Percentiles rank a stretch among this genome's conserved stretches.
Evolutionary conservation across 139 green algal species (phyloP).

Genomic region (Dunaliella primolecta): DNA sequence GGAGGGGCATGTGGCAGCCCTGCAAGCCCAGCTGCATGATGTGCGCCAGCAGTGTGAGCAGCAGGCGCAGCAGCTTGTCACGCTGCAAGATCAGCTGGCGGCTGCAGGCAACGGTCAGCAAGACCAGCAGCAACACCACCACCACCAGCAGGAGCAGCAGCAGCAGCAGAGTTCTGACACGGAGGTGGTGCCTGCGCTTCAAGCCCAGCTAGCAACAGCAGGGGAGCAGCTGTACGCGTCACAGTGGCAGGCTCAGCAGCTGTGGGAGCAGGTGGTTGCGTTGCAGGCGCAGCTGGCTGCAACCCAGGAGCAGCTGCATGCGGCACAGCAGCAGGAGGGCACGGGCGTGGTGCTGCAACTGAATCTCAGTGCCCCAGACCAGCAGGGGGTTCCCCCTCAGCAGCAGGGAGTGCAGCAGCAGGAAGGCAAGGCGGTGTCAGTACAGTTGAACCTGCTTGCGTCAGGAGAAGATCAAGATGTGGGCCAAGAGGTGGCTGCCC

Average conservation of each 20-base stretch:
- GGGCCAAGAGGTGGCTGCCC: not conserved
- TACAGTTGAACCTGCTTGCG: no score
- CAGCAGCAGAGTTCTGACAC: no score
- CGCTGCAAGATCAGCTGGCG: conserved; percentile 3
- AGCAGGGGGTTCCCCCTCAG: no score
- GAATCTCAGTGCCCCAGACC: no score
- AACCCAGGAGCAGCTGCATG: not conserved
- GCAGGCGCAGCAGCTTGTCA: not conserved
- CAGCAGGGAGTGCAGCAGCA: no score
- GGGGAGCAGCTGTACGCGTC: not conserved
- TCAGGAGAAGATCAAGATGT: no score
- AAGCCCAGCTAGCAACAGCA: not conserved
- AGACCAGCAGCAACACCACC: not conserved
- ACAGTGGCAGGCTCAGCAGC: not conserved
- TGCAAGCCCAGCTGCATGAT: not conserved
- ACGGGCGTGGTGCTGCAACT: no score
- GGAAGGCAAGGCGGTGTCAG: no score
- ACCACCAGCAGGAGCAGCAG: not conserved
- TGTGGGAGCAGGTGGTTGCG: not conserved
- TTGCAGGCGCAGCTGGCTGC: not conserved
- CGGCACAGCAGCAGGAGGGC: not conserved
- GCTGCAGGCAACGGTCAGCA: not conserved
- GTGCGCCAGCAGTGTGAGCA: conserved; percentile 5
- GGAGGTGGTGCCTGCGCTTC: not conserved
- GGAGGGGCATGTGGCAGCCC: not conserved